phyloP scores from a whole-genome alignment of 2,329 filamentous ascomycete species.

The Clonostachys byssicola region DNA sequence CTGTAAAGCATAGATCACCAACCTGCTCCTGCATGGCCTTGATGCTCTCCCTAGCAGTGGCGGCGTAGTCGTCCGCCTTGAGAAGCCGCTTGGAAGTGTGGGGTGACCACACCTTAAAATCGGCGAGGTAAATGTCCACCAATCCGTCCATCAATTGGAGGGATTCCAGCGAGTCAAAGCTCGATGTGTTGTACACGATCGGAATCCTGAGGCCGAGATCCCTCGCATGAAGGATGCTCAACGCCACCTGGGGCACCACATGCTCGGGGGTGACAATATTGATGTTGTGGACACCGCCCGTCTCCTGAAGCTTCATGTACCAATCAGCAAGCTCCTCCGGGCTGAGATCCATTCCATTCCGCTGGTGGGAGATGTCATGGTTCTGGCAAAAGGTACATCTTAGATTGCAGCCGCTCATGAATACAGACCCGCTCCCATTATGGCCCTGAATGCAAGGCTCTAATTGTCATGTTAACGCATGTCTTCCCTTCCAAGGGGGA shows the following conservation, averaged over 20 bases:
- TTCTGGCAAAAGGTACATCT: slow-evolving; percentile 79
- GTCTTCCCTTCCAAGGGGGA: slow-evolving; percentile 4
- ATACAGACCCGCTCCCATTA: slow-evolving; percentile 75
- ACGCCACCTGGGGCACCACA: slow-evolving; percentile 76
- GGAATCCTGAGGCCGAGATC: slow-evolving; percentile 67
- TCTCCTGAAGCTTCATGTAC: slow-evolving; percentile 77
- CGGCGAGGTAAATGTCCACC: slow-evolving; percentile 82
- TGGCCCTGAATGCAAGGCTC: slow-evolving; percentile 82
- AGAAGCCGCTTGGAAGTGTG: slow-evolving; percentile 65
- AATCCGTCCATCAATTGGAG: slow-evolving; percentile 72
- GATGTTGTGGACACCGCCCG: slow-evolving; percentile 84
- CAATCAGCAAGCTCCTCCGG: slow-evolving; percentile 77
- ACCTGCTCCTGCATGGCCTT: slow-evolving; percentile 78
- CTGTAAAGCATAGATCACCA: slow-evolving; percentile 77
- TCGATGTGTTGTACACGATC: slow-evolving; percentile 81
- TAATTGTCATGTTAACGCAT: slow-evolving; percentile 11
- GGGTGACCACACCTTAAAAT: slow-evolving; percentile 78
- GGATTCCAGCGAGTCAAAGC: slow-evolving; percentile 72
- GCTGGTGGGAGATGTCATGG: slow-evolving; percentile 76
- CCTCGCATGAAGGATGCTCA: slow-evolving; percentile 70
- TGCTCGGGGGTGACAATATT: slow-evolving; percentile 86
- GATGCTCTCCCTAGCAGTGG: slow-evolving; percentile 71
- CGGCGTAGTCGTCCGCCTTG: slow-evolving; percentile 74
- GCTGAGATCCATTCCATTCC: slow-evolving; percentile 75
- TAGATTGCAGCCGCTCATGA: slow-evolving; percentile 73